Percentiles rank a stretch among this genome's conserved stretches.
Evolutionary conservation across 2,329 filamentous ascomycete genomes (phyloP).

Genomic region (Aspergillus quadricinctus): DNA sequence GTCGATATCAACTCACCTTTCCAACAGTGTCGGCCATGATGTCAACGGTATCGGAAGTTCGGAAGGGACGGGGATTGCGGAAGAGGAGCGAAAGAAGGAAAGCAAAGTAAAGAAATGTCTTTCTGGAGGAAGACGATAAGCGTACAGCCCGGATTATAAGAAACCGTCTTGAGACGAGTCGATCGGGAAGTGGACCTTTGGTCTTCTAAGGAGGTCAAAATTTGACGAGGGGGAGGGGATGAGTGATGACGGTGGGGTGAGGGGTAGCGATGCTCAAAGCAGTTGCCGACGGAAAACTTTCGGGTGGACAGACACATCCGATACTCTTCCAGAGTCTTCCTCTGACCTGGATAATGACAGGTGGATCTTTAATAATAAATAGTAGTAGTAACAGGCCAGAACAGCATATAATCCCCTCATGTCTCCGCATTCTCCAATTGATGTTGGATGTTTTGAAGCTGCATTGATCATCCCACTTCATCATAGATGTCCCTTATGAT

Average conservation of each 20-base stretch:
- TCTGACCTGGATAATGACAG: background rate
- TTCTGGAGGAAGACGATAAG: slow-evolving; percentile 4
- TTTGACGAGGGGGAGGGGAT: background rate
- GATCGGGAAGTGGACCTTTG: background rate
- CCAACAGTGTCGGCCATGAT: slow-evolving; percentile 55
- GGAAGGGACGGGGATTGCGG: slow-evolving; percentile 10
- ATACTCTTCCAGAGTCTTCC: background rate
- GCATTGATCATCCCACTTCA: background rate
- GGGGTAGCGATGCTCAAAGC: background rate
- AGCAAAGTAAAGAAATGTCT: slow-evolving; percentile 10
- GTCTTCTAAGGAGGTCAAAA: slow-evolving; percentile 5
- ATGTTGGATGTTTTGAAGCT: background rate
- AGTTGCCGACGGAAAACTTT: background rate
- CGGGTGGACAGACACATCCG: background rate
- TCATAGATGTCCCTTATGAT: background rate
- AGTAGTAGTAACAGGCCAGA: background rate
- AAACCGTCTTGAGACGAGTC: background rate
- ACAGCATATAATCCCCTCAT: background rate
- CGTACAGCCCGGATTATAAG: background rate
- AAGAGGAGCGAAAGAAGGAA: slow-evolving; percentile 13
- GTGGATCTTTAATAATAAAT: background rate
- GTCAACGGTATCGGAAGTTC: slow-evolving; percentile 4
- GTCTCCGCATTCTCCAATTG: background rate
- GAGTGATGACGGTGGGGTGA: slow-evolving; percentile 8
- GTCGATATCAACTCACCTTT: slow-evolving; percentile 40